Percentiles rank a stretch among this genome's conserved stretches.
Evolutionary conservation across 2,329 filamentous ascomycete species (phyloP).

Genomic region (Fusarium aywerte): DNA sequence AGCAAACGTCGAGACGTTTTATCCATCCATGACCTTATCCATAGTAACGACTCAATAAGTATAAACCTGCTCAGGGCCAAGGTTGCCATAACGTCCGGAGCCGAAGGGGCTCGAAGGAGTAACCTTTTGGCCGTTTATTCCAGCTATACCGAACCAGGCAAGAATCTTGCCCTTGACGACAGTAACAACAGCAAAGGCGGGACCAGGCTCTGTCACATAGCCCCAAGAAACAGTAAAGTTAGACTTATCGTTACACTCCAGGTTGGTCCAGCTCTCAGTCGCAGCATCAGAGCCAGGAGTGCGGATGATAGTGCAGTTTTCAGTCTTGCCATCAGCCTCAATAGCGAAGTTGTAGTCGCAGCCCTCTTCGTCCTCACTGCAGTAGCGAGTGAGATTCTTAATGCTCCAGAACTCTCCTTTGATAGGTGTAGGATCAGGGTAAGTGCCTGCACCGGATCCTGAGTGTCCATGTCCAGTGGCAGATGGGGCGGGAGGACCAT

Average conservation of each 20-base stretch:
- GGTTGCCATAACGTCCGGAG: constrained; percentile 22
- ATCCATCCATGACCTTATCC: too few relatives aligned
- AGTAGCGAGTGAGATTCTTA: constrained; percentile 31
- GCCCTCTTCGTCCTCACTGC: constrained; percentile 16
- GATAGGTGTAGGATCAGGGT: constrained; percentile 15
- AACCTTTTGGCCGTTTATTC: constrained; percentile 34
- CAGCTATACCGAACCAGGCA: constrained; percentile 35
- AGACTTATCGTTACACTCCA: constrained; percentile 30
- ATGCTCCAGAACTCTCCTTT: constrained; percentile 27
- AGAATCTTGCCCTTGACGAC: constrained; percentile 31
- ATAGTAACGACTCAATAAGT: constrained; percentile 9
- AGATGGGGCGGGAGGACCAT: neutral
- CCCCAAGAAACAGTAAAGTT: constrained; percentile 34
- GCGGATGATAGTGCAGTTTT: constrained; percentile 31
- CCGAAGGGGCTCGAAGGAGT: constrained; percentile 28
- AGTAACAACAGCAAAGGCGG: constrained; percentile 34
- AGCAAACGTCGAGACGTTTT: too few relatives aligned
- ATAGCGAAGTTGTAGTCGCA: constrained; percentile 39
- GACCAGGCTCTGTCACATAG: constrained; percentile 29
- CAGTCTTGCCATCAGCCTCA: constrained; percentile 27
- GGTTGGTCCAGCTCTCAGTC: constrained; percentile 31
- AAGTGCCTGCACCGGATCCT: neutral
- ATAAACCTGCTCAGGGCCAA: constrained; percentile 35
- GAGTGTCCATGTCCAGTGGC: neutral
- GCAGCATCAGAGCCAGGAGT: constrained; percentile 24